Conservation (phyloP, 148 eudicot genomes). For the Silene latifolia region DNA sequence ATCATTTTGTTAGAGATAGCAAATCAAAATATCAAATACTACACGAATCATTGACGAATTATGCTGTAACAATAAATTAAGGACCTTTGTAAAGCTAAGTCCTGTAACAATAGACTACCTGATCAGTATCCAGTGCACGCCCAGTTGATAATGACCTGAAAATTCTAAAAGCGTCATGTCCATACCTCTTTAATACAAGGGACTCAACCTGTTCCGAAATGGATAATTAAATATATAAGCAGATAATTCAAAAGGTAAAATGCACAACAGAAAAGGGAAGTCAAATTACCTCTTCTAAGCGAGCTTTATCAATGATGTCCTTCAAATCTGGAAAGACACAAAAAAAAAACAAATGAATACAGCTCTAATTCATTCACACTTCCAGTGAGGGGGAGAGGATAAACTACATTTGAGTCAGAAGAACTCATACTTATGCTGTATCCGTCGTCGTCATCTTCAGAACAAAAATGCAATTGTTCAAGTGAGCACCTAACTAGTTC, state of each 20-base stretch:
- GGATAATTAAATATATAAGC: slow-evolving; percentile 6
- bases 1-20: background rate
- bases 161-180: slow-evolving; percentile 67
- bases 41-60: background rate
- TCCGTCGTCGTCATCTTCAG: slow-evolving; percentile 42
- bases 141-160: slow-evolving; percentile 64
- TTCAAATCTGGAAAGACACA: slow-evolving; percentile 57
- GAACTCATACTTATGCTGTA: slow-evolving; percentile 55
- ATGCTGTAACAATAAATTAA: background rate
- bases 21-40: background rate
- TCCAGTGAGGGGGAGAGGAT: background rate
- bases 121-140: slow-evolving; percentile 58
- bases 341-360: slow-evolving; percentile 1
- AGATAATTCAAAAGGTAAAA: background rate
- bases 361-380: background rate
- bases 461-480: slow-evolving; percentile 59
- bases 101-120: slow-evolving; percentile 40
- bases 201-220: slow-evolving; percentile 65
- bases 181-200: slow-evolving; percentile 74
- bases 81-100: background rate
- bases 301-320: slow-evolving; percentile 58
- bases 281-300: slow-evolving; percentile 60
- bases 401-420: slow-evolving; percentile 4
- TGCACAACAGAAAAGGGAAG: slow-evolving; percentile 6
- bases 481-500: slow-evolving; percentile 67